Conservation (phyloP, 2,329 filamentous ascomycete species). For the Fusarium humuli region DNA sequence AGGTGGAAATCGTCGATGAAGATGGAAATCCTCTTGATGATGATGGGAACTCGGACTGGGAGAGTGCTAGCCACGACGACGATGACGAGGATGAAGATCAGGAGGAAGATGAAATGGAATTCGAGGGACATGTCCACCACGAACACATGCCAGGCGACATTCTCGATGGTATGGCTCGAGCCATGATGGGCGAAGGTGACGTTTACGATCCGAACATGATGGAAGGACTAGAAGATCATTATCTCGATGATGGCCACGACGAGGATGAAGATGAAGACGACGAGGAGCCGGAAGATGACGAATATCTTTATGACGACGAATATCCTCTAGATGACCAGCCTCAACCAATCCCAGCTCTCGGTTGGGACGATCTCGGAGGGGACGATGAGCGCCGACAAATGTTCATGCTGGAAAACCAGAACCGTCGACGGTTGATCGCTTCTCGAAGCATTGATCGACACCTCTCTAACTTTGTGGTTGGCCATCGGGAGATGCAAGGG, state of each 20-base stretch:
- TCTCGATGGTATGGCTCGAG: slow-evolving; percentile 67
- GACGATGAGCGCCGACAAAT: slow-evolving; percentile 61
- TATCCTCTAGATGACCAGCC: slow-evolving; percentile 63
- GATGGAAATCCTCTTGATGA: slow-evolving; percentile 69
- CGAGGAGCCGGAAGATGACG: slow-evolving; percentile 76
- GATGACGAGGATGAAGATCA: slow-evolving; percentile 66
- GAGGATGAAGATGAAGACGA: slow-evolving; percentile 72
- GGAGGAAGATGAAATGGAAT: slow-evolving; percentile 66
- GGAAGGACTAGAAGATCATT: slow-evolving; percentile 64
- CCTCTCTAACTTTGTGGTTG: slow-evolving; percentile 69
- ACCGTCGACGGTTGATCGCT: slow-evolving; percentile 49
- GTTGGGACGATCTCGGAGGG: slow-evolving; percentile 68
- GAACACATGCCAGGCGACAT: slow-evolving; percentile 60
- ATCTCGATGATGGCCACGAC: slow-evolving; percentile 67
- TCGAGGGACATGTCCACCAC: slow-evolving; percentile 67
- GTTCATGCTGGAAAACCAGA: slow-evolving; percentile 64
- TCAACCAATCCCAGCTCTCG: slow-evolving; percentile 61
- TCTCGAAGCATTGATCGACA: slow-evolving; percentile 57
- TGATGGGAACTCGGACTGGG: slow-evolving; percentile 71
- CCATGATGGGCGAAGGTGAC: slow-evolving; percentile 65
- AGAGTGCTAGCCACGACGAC: slow-evolving; percentile 65
- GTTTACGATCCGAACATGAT: slow-evolving; percentile 65
- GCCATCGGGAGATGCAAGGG: slow-evolving; percentile 64
- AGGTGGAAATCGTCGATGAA: slow-evolving; percentile 71
- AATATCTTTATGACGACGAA: slow-evolving; percentile 71